Conservation (phyloP, 768 basidiomycete genomes). For the Tulasnella sp. region DNA sequence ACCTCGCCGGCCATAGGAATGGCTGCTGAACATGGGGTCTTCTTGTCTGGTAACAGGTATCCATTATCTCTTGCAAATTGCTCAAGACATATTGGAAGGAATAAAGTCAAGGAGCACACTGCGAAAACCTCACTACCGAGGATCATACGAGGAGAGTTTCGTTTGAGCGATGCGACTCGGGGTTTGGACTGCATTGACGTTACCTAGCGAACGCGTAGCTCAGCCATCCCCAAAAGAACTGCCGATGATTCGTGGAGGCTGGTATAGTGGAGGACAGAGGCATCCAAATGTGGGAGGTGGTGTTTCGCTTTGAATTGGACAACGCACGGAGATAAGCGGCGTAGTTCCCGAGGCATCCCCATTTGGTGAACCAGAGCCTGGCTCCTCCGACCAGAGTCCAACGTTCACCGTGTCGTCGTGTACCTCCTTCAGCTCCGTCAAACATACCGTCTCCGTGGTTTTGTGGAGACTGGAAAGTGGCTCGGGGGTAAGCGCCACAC, state of each 20-base stretch:
- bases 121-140: conserved; percentile 71
- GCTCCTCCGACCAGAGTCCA: not conserved
- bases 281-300: not conserved
- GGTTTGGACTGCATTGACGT: not conserved
- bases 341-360: not conserved
- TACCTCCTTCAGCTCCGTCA: too few relatives aligned
- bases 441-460: too few relatives aligned
- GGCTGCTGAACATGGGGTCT: conserved; percentile 54
- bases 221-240: conserved; percentile 70
- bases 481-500: too few relatives aligned
- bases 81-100: conserved; percentile 80
- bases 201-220: conserved; percentile 86
- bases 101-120: conserved; percentile 77
- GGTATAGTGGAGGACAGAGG: not conserved
- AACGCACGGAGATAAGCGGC: not conserved
- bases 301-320: not conserved
- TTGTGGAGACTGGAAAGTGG: too few relatives aligned
- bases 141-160: too few relatives aligned
- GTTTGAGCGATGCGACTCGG: not conserved
- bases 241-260: conserved; percentile 3
- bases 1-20: conserved; percentile 40
- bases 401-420: not conserved
- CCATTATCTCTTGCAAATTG: conserved; percentile 93
- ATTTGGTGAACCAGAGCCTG: too few relatives aligned
- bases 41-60: conserved; percentile 69